Evolutionary conservation across 257 asterid species (phyloP), one percentile per base, ranked within the genome.

Genomic region (Galeopsis tetrahit): DNA sequence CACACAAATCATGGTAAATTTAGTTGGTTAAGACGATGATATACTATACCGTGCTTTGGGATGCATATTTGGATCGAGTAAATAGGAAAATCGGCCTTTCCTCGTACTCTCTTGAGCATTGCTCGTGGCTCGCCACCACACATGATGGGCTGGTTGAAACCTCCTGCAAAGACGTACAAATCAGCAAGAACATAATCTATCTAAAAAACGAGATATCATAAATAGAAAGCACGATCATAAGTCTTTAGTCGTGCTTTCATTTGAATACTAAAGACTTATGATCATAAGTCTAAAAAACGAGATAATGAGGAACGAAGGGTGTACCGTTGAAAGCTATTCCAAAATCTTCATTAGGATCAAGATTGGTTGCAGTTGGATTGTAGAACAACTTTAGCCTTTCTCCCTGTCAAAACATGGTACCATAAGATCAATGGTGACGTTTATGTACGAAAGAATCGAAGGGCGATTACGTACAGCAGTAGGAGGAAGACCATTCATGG

Each of bases 131-230:
- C 97, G 39, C 93, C 90, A 48, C 97, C 97, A 71, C 98, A 92
- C 98, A 90, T 92, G 68, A 92, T 92, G 0, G 97, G 98, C 83
- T 92, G 98, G 71, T 92, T 92, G 80, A 92, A 92, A 44, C 98
- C 98, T 59, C 96, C 97, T 92, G 81, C 76, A 71, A 43, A 58
- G 3, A 32, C 14, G 44, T 2, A 53, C 0, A 11, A 11, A 56
- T 74, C 70, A 46, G 61, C 40, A 40, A 39, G 6, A n/a, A 48
- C 0, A 3, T 1, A 17, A 17, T 62, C 49, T 34, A n/a, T 61
- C 32, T 13, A 61, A 36, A 49, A 3, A 10, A 58, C 64, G 40
- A 48, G 11, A 48, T 21, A 51, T 52, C 59, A 52, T 21, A 4
- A 49, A 15, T n/a, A 39, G 40, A 67, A 28, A 34, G 13, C 55